Evolutionary conservation across 257 asterid genomes (phyloP).

Genomic region (Scutellaria galericulata): DNA sequence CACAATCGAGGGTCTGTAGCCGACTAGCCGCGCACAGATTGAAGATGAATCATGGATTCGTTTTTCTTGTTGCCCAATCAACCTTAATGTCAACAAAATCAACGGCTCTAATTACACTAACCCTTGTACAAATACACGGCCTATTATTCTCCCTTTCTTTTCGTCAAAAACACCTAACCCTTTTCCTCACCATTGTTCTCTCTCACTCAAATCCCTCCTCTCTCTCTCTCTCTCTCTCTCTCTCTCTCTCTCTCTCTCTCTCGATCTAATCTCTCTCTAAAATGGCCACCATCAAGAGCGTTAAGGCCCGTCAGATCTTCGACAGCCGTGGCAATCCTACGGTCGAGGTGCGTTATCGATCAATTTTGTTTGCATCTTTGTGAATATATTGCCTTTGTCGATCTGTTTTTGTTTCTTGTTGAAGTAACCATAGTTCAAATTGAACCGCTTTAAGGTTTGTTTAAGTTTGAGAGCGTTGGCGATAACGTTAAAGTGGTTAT

Average conservation of each 20-base stretch:
- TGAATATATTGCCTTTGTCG: background rate
- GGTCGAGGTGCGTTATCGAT: slow-evolving; percentile 66
- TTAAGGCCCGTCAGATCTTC: slow-evolving; percentile 94
- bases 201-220: slow-evolving; percentile 1
- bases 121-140: slow-evolving; percentile 45
- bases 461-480: background rate
- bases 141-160: background rate
- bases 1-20: slow-evolving; percentile 15
- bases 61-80: slow-evolving; percentile 48
- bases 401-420: slow-evolving; percentile 25
- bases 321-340: slow-evolving; percentile 99
- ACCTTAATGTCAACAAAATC: slow-evolving; percentile 38
- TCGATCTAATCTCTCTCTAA: slow-evolving; percentile 32
- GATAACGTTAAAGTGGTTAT: background rate
- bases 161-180: background rate
- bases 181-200: background rate
- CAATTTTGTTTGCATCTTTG: slow-evolving; percentile 1
- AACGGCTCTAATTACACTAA: slow-evolving; percentile 53
- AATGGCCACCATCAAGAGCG: slow-evolving; percentile 76
- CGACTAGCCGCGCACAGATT: slow-evolving; percentile 32
- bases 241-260: slow-evolving; percentile 10
- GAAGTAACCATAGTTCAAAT: background rate
- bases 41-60: background rate
- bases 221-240: slow-evolving; percentile 1
- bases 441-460: background rate